Percentiles rank a stretch among this genome's conserved stretches.
Evolutionary conservation across 139 green algal genomes (phyloP).

Genomic region (Chlamydomonas applanata): DNA sequence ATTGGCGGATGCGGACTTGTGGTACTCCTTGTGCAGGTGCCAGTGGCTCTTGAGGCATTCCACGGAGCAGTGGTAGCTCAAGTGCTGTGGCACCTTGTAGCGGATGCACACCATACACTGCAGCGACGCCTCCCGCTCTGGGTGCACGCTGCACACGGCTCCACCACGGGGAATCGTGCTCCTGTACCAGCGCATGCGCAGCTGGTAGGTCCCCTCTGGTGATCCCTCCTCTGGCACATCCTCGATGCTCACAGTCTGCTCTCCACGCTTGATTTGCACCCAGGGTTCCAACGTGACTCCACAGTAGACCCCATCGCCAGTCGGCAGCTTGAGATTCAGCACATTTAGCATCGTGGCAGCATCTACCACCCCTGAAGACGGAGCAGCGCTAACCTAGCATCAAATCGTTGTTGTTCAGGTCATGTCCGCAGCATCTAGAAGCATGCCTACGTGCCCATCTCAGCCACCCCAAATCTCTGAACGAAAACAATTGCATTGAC

Average conservation of each 20-base stretch:
- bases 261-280: conserved; percentile 72
- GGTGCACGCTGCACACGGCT: conserved; percentile 83
- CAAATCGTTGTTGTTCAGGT: too few relatives aligned
- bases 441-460: too few relatives aligned
- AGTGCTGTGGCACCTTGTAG: conserved; percentile 65
- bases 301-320: conserved; percentile 69
- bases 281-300: conserved; percentile 86
- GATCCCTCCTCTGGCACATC: conserved; percentile 78
- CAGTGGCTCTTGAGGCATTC: conserved; percentile 91
- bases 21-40: conserved; percentile 86
- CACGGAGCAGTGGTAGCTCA: conserved; percentile 88
- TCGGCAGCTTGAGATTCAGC: conserved; percentile 47
- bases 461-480: too few relatives aligned
- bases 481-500: too few relatives aligned
- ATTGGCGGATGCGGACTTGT: conserved; percentile 33
- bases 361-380: too few relatives aligned
- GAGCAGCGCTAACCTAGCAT: too few relatives aligned
- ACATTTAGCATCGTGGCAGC: conserved; percentile 9
- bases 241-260: conserved; percentile 69
- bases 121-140: conserved; percentile 78
- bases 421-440: too few relatives aligned
- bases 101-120: conserved; percentile 92
- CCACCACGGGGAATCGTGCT: conserved; percentile 71
- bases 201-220: conserved; percentile 63
- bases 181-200: conserved; percentile 88